Evolutionary conservation across 2,329 filamentous ascomycete species (phyloP).

Genomic region (Lachnellula arida): DNA sequence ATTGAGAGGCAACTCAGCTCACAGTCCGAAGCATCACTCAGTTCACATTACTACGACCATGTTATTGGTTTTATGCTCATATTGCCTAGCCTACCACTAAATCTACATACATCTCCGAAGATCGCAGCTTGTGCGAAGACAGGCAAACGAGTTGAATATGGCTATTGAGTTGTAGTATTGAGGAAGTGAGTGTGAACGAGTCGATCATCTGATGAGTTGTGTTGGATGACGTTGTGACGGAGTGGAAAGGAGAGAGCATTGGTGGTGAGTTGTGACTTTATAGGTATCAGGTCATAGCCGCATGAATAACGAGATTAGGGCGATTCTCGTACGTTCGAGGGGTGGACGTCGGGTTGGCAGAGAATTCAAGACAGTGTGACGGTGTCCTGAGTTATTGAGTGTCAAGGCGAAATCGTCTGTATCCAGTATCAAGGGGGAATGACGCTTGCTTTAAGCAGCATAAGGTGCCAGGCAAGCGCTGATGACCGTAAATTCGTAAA

Average conservation of each 20-base stretch:
- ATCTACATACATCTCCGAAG: conserved; percentile 26
- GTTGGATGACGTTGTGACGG: conserved; percentile 10
- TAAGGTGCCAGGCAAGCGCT: conserved; percentile 27
- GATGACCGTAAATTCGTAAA: conserved; percentile 37
- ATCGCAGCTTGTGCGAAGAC: conserved; percentile 19
- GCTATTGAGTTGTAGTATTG: conserved; percentile 14
- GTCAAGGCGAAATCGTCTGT: conserved; percentile 33
- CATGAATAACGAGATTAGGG: conserved; percentile 36
- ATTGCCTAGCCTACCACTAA: conserved; percentile 24
- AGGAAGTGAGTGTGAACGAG: conserved; percentile 26
- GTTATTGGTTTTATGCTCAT: conserved; percentile 18
- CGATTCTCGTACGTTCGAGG: conserved; percentile 34
- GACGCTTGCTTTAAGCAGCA: conserved; percentile 26
- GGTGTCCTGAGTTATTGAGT: conserved; percentile 33
- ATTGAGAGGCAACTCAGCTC: background rate
- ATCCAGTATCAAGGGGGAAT: conserved; percentile 27
- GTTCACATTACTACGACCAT: background rate
- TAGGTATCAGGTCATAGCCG: conserved; percentile 32
- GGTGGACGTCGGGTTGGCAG: conserved; percentile 31
- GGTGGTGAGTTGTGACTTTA: conserved; percentile 31
- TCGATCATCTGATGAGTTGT: conserved; percentile 14
- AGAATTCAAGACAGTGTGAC: conserved; percentile 33
- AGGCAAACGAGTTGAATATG: conserved; percentile 21
- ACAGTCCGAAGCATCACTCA: background rate
- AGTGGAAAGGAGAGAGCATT: conserved; percentile 17